Conservation (phyloP, 1,284 basidiomycete species). For the Boletellus deceptivus region DNA sequence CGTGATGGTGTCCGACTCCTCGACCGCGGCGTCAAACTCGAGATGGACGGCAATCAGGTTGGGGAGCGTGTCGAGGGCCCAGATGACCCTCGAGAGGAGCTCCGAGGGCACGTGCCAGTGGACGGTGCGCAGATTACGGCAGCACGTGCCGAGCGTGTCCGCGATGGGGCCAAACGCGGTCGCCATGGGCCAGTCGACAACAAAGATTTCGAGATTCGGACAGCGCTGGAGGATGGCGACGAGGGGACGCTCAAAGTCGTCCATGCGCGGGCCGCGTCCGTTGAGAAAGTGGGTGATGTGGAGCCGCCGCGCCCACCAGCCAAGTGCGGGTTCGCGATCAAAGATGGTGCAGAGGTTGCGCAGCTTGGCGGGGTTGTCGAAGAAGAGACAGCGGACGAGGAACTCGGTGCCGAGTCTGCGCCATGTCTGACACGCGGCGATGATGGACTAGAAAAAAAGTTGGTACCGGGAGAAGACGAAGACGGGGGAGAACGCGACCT, state of each 20-base stretch:
- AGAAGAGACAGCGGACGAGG: constrained; percentile 63
- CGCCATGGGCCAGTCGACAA: constrained; percentile 60
- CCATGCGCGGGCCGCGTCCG: constrained; percentile 31
- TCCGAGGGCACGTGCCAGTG: constrained; percentile 56
- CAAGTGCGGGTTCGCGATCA: constrained; percentile 48
- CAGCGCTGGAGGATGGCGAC: constrained; percentile 57
- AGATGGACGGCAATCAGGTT: constrained; percentile 53
- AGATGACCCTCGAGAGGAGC: constrained; percentile 60
- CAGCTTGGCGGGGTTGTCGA: constrained; percentile 53
- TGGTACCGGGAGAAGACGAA: no score
- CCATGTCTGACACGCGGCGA: constrained; percentile 57
- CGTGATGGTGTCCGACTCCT: constrained; percentile 33
- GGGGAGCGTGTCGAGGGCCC: constrained; percentile 60
- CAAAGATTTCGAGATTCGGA: constrained; percentile 67
- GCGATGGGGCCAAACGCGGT: constrained; percentile 57
- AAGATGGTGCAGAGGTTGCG: constrained; percentile 47
- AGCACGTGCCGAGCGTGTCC: constrained; percentile 53
- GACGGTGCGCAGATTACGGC: constrained; percentile 51
- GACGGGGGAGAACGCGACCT: constrained; percentile 38
- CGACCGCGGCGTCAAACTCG: constrained; percentile 40
- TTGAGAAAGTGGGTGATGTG: constrained; percentile 55
- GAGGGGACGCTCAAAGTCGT: constrained; percentile 35
- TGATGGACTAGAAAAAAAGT: constrained; percentile 50
- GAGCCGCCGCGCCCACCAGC: constrained; percentile 65
- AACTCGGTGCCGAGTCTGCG: constrained; percentile 56